Percentiles rank a stretch among this genome's conserved stretches.
phyloP scores from a whole-genome alignment of 1,284 basidiomycete genomes.

The Ganoderma lingzhi region DNA sequence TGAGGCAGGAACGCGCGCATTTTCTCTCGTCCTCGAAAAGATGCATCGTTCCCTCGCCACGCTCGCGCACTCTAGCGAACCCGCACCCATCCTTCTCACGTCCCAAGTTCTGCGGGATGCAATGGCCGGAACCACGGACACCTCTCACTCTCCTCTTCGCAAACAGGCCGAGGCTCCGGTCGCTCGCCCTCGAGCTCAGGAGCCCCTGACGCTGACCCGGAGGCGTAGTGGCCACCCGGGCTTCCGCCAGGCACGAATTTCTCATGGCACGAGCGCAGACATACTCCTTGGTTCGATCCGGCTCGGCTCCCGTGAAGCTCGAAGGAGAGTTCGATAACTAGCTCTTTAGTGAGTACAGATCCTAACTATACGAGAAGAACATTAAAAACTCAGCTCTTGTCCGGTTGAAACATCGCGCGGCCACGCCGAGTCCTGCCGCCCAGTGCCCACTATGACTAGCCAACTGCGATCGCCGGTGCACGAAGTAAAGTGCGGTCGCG shows the following conservation, averaged over 20 bases:
- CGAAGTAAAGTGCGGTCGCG: no score
- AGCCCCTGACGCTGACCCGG: neutral
- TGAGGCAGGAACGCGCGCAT: neutral
- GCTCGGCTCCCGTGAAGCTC: no score
- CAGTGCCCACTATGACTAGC: no score
- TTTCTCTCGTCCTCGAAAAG: neutral
- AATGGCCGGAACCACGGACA: neutral
- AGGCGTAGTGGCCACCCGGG: neutral
- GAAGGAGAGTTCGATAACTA: no score
- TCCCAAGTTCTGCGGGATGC: neutral
- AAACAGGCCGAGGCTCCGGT: neutral
- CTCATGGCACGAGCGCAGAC: neutral
- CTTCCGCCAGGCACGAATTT: neutral
- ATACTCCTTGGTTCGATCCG: no score
- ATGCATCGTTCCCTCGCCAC: neutral
- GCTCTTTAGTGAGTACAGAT: no score
- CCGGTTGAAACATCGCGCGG: no score
- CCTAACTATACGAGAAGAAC: no score
- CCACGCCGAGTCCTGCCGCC: no score
- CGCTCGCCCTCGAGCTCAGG: neutral
- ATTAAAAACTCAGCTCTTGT: no score
- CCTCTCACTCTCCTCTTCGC: neutral
- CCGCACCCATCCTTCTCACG: neutral
- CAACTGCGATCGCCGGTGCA: no score
- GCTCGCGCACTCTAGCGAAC: neutral